phyloP scores from a whole-genome alignment of 768 basidiomycete genomes.

The Tephrocybe sp. region DNA sequence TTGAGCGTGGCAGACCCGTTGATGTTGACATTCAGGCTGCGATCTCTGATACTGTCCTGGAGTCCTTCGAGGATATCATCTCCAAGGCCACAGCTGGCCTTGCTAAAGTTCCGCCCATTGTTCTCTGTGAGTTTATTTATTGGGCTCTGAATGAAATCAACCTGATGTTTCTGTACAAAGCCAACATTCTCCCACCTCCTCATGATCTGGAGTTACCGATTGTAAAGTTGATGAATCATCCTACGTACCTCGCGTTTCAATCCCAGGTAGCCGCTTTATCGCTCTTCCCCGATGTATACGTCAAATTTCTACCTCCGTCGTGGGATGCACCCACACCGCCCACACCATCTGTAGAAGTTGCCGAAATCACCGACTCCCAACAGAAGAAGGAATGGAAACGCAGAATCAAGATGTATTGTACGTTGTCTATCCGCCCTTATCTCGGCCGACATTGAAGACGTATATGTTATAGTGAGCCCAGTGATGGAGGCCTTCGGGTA shows the following conservation, averaged over 20 bases:
- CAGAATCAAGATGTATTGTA: slow-evolving; percentile 84
- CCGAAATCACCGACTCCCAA: slow-evolving; percentile 41
- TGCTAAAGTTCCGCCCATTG: slow-evolving; percentile 51
- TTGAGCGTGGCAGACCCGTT: slow-evolving; percentile 60
- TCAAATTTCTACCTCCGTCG: slow-evolving; percentile 76
- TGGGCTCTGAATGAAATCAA: background rate
- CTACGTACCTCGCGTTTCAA: slow-evolving; percentile 72
- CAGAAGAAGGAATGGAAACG: slow-evolving; percentile 68
- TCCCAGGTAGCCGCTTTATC: slow-evolving; percentile 71
- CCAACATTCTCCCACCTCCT: slow-evolving; percentile 79
- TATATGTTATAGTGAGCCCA: slow-evolving; percentile 63
- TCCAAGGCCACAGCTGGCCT: slow-evolving; percentile 56
- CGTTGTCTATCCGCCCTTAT: slow-evolving; percentile 31
- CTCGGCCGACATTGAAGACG: slow-evolving; percentile 4
- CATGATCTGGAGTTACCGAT: slow-evolving; percentile 70
- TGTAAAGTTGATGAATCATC: slow-evolving; percentile 78
- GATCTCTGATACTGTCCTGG: slow-evolving; percentile 54
- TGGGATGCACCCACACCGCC: slow-evolving; percentile 67
- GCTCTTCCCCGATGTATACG: slow-evolving; percentile 65
- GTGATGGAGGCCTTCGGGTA: slow-evolving; percentile 86
- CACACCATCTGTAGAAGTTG: slow-evolving; percentile 36
- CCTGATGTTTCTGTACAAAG: slow-evolving; percentile 35
- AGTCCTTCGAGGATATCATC: slow-evolving; percentile 71
- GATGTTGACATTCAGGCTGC: slow-evolving; percentile 68
- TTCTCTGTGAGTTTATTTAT: slow-evolving; percentile 55